These are phyloP conservation scores for Quercus agrifolia DNA, from an alignment of 306 rosid species.

Conservation along the genomic window DNA sequence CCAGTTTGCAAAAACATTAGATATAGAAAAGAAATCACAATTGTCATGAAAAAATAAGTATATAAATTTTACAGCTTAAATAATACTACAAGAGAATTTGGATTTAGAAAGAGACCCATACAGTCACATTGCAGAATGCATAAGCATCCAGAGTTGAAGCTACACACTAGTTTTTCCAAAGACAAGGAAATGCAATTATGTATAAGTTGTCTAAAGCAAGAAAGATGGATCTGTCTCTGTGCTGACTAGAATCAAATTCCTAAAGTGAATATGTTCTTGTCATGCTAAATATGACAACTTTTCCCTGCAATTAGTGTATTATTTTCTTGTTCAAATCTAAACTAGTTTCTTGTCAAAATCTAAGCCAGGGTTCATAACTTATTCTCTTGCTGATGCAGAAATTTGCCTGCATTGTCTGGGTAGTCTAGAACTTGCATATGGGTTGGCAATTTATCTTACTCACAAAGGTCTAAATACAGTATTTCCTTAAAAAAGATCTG, in stretches of 20 bases:
- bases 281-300: background rate
- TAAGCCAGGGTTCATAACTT: background rate
- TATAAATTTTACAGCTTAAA: background rate
- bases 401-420: background rate
- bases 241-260: background rate
- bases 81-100: background rate
- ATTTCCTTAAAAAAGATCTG: background rate
- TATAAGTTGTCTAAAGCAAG: background rate
- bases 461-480: background rate
- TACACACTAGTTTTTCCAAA: background rate
- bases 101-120: too few species aligned
- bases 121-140: too few species aligned
- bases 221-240: background rate
- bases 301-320: background rate
- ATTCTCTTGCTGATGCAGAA: background rate
- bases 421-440: background rate
- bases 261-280: background rate
- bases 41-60: background rate
- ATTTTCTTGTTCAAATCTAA: background rate
- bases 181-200: background rate
- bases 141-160: background rate
- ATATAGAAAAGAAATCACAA: background rate
- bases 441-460: background rate
- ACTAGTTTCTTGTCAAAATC: background rate
- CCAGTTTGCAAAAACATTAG: background rate